Evolutionary conservation across 2,329 filamentous ascomycete genomes (phyloP), one percentile per base, ranked within the genome.

Genomic region (Colletotrichum sp.): DNA sequence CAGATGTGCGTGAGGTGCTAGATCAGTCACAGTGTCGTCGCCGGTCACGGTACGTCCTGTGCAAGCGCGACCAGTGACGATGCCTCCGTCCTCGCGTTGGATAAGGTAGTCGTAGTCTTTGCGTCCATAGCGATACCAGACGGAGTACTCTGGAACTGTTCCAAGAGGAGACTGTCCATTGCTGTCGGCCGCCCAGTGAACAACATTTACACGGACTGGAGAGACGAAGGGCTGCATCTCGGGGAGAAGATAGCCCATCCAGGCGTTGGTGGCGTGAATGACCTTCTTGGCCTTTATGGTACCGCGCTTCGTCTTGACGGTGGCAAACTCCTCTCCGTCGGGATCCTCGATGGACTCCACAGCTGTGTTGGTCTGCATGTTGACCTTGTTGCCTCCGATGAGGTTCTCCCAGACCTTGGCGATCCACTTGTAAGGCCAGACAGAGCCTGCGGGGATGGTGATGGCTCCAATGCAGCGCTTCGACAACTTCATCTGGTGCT

Each of bases 221-320:
- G 77, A 73, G 43, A 79, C 32, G 67, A 73, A 73, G 30, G 76
- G 66, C n/a, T 76, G 61, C 73, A 80, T 68, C 52, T 81, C 79
- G 4, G 78, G 80, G 3, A 81, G 55, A 1, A 81, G 69, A n/a
- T 76, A 70, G 10, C 79, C 77, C 16, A 80, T 66, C 75, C 78
- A 81, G n/a, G 70, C 80, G 38, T 82, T 82, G 10, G 80, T 80
- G 6, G 80, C 79, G 28, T 81, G 79, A 1, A 82, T 71, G 15
- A 82, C 74, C 6, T 78, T 66, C 5, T 56, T 73, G 8, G 79
- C 77, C 21, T 64, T 65, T 16, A 81, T 78, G 10, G 52, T 66
- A 5, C 80, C 80, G 5, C 78, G 76, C 26, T 74, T 66, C 5
- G 55, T 58, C 8, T 26, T 28, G 55, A 58, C 55, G 8, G 55